A percentile compares a stretch with the other conserved stretches of the same genome.
phyloP scores from a whole-genome alignment of 208 protist genomes.

The Endotrypanum monterogeii region DNA sequence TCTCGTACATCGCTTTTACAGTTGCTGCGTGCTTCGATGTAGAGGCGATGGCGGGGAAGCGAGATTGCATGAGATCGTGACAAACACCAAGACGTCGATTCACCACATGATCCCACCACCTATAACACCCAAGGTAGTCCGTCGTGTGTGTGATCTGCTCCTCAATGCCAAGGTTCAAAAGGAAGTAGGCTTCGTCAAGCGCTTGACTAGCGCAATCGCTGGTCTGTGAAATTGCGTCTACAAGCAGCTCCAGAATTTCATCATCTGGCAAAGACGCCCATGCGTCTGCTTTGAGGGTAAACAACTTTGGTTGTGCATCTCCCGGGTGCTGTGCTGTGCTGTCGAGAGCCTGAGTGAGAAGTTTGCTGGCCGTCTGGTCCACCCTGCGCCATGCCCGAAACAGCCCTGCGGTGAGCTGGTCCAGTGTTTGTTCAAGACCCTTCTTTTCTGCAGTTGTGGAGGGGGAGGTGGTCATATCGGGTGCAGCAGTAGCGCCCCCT shows the following conservation, averaged over 20 bases:
- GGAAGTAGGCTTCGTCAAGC: constrained; percentile 50
- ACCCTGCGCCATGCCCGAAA: constrained; percentile 37
- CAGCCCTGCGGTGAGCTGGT: constrained; percentile 20
- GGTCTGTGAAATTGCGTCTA: constrained; percentile 47
- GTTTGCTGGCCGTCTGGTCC: constrained; percentile 32
- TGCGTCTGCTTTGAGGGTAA: constrained; percentile 32
- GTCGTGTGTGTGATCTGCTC: constrained; percentile 63
- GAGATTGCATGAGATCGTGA: constrained; percentile 32
- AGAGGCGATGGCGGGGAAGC: neutral
- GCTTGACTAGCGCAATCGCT: constrained; percentile 26
- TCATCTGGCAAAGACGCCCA: constrained; percentile 30
- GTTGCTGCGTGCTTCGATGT: constrained; percentile 7
- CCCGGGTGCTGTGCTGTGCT: constrained; percentile 23
- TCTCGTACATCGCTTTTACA: constrained; percentile 8
- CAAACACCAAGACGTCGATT: constrained; percentile 46
- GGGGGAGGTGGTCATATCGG: neutral
- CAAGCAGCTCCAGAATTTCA: constrained; percentile 33
- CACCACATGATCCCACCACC: constrained; percentile 59
- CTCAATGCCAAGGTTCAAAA: constrained; percentile 62
- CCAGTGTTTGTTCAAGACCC: constrained; percentile 13
- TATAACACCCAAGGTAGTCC: constrained; percentile 59
- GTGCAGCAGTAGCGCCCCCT: neutral
- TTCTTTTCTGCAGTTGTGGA: neutral
- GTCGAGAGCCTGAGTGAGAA: constrained; percentile 37
- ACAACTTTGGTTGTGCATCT: constrained; percentile 33